Conservation (phyloP, 2,329 filamentous ascomycete species). For the Aspergillus ochraceus region DNA sequence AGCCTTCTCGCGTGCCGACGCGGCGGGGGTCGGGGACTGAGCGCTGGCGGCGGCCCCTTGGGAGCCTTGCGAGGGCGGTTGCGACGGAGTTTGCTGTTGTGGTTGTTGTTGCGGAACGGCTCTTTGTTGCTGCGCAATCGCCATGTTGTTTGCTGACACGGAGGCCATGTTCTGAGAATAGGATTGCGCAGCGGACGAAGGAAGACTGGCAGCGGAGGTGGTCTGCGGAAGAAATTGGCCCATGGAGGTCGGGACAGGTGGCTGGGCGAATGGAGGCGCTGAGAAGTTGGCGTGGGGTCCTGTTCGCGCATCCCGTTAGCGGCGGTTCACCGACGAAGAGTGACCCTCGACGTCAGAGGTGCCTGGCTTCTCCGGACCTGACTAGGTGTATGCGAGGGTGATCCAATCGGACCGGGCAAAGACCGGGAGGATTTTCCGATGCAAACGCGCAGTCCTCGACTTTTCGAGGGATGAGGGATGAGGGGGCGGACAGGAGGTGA, state of each 20-base stretch:
- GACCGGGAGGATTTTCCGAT: background rate
- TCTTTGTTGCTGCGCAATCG: conserved; percentile 29
- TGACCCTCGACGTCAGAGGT: background rate
- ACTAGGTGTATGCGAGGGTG: background rate
- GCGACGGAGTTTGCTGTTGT: conserved; percentile 18
- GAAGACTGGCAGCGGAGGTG: conserved; percentile 26
- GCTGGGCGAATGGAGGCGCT: conserved; percentile 32
- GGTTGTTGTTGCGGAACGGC: conserved; percentile 26
- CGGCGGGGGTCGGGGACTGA: conserved; percentile 30
- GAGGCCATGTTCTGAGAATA: conserved; percentile 39
- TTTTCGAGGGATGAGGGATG: background rate
- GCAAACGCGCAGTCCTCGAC: background rate
- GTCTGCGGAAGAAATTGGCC: conserved; percentile 32
- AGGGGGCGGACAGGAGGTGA: background rate
- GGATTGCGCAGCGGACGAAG: conserved; percentile 32
- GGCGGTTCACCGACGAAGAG: conserved; percentile 10
- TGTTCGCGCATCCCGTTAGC: conserved; percentile 24
- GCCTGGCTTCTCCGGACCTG: no score
- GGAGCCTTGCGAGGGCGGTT: conserved; percentile 17
- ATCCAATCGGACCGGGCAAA: background rate
- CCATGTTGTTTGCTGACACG: conserved; percentile 34
- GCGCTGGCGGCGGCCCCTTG: conserved; percentile 2
- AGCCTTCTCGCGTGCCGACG: conserved; percentile 44
- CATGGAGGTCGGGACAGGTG: conserved; percentile 31
- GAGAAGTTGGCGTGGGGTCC: conserved; percentile 39